Base-by-base conservation (phyloP, 371 early-diverging fungal species). In the Actinomortierella wolfii region DNA sequence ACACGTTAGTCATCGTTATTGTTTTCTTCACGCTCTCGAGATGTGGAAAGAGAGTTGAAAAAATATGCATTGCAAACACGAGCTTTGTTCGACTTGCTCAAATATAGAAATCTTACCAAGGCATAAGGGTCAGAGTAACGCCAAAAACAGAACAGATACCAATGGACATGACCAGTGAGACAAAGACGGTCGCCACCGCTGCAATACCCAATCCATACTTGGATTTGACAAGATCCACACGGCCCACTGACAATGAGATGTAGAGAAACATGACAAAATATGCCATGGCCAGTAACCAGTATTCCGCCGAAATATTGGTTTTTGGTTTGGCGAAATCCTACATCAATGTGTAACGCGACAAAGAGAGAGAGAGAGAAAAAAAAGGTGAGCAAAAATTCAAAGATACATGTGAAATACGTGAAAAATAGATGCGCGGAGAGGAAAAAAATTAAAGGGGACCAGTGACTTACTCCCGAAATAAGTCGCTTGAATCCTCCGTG, bases 201-300 rank as follows among this genome's bases (percentile, higher is more conserved):
- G 87, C 84, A 34, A 87, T 71, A 0, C 88, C 88, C 6, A 90
- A 75, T 13, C 87, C 89, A 61, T 86, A 84, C 56, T 88, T 89
- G 43, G 90, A 90, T 61, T 88, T 89, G 40, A 92, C 85, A 29
- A 86, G 76, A 70, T 86, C 85, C 11, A 87, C 82, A 24, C 81
- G 69, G 15, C 84, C 85, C 43, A 89, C 75, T 4, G 82, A 80
- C 14, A 81, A 64, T 3, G 88, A 86, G 8, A 90, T 85, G 64
- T 87, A 80, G n/a, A 86, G 68, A 61, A 85, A 86, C 29, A 83
- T 81, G 51, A 81, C 70, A 39, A 84, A 53, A 57, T 85, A 89
- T 26, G 77, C 79, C 51, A 86, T 64, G 8, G 56, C 63, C 15
- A 83, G 64, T 3, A 81, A 54, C 59, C 78, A 57, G 47, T 65